phyloP scores from a whole-genome alignment of 306 rosid genomes.

The Senna siamea region DNA sequence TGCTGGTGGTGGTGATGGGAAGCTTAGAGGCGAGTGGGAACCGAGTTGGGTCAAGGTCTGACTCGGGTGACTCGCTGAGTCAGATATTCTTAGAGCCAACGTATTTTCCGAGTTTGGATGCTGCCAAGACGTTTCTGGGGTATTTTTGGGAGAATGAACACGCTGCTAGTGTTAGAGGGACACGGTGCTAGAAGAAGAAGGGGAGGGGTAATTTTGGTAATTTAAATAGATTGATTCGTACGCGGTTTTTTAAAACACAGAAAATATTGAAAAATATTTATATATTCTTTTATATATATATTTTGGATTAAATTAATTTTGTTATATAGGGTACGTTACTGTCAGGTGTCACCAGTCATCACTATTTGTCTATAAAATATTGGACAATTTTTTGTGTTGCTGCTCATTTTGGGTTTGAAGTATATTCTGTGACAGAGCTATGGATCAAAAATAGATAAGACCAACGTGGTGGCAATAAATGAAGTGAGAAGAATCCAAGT shows the following conservation, averaged over 20 bases:
- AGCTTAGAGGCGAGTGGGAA: conserved; percentile 69
- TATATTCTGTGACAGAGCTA: not conserved
- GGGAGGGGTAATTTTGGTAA: not conserved
- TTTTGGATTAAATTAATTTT: not conserved
- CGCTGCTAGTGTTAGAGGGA: not conserved
- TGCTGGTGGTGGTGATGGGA: conserved; percentile 70
- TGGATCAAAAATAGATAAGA: too few species aligned
- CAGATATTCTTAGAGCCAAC: conserved; percentile 82
- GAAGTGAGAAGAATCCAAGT: not conserved
- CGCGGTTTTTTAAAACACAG: too few species aligned
- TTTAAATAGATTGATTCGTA: not conserved
- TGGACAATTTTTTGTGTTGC: not conserved
- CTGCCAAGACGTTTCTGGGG: conserved; percentile 86
- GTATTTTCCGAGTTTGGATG: conserved; percentile 87
- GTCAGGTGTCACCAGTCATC: too few species aligned
- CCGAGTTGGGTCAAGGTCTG: too few species aligned
- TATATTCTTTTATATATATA: too few species aligned
- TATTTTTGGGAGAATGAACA: conserved; percentile 48
- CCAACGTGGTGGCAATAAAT: not conserved
- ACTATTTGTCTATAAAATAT: not conserved
- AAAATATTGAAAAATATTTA: too few species aligned
- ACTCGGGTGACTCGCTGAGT: conserved; percentile 63
- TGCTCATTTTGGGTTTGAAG: not conserved
- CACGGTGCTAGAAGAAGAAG: not conserved
- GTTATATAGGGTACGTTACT: not conserved